Percentiles rank a stretch among this genome's conserved stretches.
Evolutionary conservation across 169 alveolate genomes (phyloP).

Genomic region (Eimeria maxima): DNA sequence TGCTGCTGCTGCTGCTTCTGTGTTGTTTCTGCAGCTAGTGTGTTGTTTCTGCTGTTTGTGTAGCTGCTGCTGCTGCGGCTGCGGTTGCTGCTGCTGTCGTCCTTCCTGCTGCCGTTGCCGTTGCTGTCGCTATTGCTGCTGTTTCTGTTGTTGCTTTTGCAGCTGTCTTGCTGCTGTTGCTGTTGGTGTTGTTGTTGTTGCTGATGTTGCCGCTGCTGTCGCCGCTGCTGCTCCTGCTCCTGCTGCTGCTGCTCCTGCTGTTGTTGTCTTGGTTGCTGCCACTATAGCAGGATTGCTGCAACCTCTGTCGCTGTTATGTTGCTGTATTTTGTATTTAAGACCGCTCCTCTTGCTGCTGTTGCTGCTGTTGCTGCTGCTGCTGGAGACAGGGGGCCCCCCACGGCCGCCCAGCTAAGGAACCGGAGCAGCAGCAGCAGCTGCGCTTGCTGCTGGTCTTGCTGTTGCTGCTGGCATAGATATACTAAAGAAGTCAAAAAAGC

Average conservation of each 20-base stretch:
- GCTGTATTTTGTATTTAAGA: background rate
- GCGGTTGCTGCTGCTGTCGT: conserved; percentile 16
- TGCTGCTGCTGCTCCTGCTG: conserved; percentile 26
- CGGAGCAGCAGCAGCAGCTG: no score
- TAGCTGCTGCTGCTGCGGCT: background rate
- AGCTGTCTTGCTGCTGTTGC: no score
- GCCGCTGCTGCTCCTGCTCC: no score
- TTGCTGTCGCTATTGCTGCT: no score
- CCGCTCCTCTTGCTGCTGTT: background rate
- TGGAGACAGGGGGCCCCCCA: conserved; percentile 22
- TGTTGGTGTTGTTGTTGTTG: no score
- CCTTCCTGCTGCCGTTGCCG: background rate
- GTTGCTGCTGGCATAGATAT: background rate
- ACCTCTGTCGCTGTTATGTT: background rate
- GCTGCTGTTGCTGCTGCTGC: conserved; percentile 33
- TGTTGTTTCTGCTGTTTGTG: background rate
- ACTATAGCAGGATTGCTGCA: background rate
- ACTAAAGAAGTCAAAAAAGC: background rate
- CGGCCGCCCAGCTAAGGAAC: background rate
- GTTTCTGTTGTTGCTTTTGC: no score
- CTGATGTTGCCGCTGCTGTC: no score
- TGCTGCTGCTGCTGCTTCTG: no score
- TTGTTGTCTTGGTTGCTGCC: background rate
- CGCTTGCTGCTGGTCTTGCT: background rate
- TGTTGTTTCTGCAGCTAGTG: no score